phyloP scores from a whole-genome alignment of 352 stramenopile genomes.

The Globisporangium middletonii region DNA sequence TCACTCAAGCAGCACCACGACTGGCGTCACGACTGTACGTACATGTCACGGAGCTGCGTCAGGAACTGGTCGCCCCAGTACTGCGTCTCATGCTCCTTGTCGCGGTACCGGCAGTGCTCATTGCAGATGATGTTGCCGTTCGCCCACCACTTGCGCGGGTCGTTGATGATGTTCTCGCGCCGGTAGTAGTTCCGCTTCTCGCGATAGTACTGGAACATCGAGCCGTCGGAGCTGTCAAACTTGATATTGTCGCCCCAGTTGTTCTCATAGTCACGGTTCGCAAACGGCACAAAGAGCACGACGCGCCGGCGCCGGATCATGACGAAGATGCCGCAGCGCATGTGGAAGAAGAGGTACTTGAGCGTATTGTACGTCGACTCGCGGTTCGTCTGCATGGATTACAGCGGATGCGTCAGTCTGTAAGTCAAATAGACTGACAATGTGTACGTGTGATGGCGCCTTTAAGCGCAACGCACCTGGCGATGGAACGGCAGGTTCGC shows the following conservation, averaged over 20 bases:
- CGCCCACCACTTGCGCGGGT: conserved; percentile 96
- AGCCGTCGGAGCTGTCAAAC: conserved; percentile 87
- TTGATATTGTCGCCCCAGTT: conserved; percentile 92
- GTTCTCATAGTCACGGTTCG: conserved; percentile 97
- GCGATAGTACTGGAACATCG: conserved; percentile 90
- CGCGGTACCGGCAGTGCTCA: conserved; percentile 87
- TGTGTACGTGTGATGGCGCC: not conserved
- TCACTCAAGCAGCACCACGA: not conserved
- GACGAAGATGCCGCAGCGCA: conserved; percentile 98
- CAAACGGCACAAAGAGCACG: conserved; percentile 96
- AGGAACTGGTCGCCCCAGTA: conserved; percentile 98
- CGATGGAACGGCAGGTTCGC: conserved; percentile 94
- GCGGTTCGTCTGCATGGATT: conserved; percentile 42
- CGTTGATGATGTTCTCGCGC: conserved; percentile 73
- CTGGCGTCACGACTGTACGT: not conserved
- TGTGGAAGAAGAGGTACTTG: conserved; percentile 98
- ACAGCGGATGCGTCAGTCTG: not conserved
- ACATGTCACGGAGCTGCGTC: conserved; percentile 94
- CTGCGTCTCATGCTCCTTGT: conserved; percentile 90
- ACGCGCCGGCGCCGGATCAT: conserved; percentile 96
- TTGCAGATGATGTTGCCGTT: conserved; percentile 99
- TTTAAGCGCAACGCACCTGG: conserved; percentile 15
- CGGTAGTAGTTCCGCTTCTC: conserved; percentile 80
- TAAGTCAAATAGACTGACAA: too few relatives aligned
- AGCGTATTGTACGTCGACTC: conserved; percentile 93